phyloP scores from a whole-genome alignment of 495 filamentous ascomycete genomes.

The Cenococcum geophilum region DNA sequence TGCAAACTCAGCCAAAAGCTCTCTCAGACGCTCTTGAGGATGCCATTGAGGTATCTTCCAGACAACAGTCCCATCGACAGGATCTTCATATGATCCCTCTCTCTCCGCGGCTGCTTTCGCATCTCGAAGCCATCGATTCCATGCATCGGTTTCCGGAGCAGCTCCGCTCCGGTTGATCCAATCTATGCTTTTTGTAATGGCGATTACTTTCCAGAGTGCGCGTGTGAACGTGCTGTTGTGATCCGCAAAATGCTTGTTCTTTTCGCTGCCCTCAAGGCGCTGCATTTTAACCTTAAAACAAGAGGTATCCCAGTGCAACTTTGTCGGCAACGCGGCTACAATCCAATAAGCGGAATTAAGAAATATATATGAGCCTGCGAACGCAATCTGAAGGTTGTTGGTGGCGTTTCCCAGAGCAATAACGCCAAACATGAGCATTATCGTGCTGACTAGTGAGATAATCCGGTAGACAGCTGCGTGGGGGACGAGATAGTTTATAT shows the following conservation, averaged over 20 bases:
- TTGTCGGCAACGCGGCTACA: slow-evolving; percentile 42
- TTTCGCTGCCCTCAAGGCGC: slow-evolving; percentile 27
- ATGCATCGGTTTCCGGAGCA: slow-evolving; percentile 38
- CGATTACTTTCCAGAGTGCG: slow-evolving; percentile 44
- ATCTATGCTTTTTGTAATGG: slow-evolving; percentile 36
- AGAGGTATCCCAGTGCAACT: slow-evolving; percentile 41
- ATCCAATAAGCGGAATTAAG: slow-evolving; percentile 45
- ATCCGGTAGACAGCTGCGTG: slow-evolving; percentile 36
- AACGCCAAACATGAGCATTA: slow-evolving; percentile 46
- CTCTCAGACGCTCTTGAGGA: slow-evolving; percentile 12
- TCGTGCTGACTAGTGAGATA: slow-evolving; percentile 41
- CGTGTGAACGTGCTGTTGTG: slow-evolving; percentile 36
- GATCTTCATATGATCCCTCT: not conserved
- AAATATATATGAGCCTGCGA: slow-evolving; percentile 42
- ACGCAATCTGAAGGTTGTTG: slow-evolving; percentile 40
- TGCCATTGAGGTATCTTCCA: slow-evolving; percentile 30
- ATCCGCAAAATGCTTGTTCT: slow-evolving; percentile 17
- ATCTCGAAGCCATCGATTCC: slow-evolving; percentile 39
- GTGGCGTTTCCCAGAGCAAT: slow-evolving; percentile 43
- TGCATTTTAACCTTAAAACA: slow-evolving; percentile 36
- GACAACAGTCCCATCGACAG: slow-evolving; percentile 8
- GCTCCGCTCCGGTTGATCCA: slow-evolving; percentile 38
- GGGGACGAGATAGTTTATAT: slow-evolving; percentile 38
- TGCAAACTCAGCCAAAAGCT: slow-evolving; percentile 8
- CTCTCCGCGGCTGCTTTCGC: slow-evolving; percentile 24